These are phyloP conservation scores for Cicer chorassanicum DNA, from an alignment of 306 rosid species.

Conservation along the genomic window DNA sequence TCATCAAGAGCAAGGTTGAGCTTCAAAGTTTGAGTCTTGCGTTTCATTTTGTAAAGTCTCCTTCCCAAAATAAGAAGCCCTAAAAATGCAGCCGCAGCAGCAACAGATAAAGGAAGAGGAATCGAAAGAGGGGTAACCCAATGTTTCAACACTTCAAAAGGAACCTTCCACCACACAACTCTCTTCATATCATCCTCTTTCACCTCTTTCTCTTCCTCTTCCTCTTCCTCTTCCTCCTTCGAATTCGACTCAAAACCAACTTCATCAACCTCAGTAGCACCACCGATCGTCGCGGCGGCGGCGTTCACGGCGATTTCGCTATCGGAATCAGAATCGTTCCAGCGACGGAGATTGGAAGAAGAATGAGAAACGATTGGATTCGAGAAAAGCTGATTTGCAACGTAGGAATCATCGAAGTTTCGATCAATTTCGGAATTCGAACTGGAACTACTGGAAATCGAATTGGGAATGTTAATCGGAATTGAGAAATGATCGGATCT, in stretches of 20 bases:
- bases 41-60: slow-evolving; percentile 73
- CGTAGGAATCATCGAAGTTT: slow-evolving; percentile 50
- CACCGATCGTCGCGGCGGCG: not conserved
- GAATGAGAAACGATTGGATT: not conserved
- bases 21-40: slow-evolving; percentile 75
- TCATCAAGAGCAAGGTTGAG: slow-evolving; percentile 87
- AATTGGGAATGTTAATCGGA: not conserved
- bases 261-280: not conserved
- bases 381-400: slow-evolving; percentile 44
- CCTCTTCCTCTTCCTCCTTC: not conserved
- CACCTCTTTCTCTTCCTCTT: slow-evolving; percentile 33
- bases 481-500: slow-evolving; percentile 47
- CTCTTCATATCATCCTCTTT: slow-evolving; percentile 49
- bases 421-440: slow-evolving; percentile 45
- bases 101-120: slow-evolving; percentile 69
- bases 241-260: slow-evolving; percentile 26
- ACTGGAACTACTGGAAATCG: slow-evolving; percentile 21
- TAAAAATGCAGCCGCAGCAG: slow-evolving; percentile 81
- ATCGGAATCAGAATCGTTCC: slow-evolving; percentile 43
- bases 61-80: slow-evolving; percentile 77
- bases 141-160: slow-evolving; percentile 75
- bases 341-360: not conserved
- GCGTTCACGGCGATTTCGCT: not conserved
- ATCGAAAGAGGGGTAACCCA: slow-evolving; percentile 67
- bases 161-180: slow-evolving; percentile 89